Evolutionary conservation across 371 early-diverging fungal genomes (phyloP), one percentile per base, ranked within the genome.

Genomic region (Mucor lusitanicus): DNA sequence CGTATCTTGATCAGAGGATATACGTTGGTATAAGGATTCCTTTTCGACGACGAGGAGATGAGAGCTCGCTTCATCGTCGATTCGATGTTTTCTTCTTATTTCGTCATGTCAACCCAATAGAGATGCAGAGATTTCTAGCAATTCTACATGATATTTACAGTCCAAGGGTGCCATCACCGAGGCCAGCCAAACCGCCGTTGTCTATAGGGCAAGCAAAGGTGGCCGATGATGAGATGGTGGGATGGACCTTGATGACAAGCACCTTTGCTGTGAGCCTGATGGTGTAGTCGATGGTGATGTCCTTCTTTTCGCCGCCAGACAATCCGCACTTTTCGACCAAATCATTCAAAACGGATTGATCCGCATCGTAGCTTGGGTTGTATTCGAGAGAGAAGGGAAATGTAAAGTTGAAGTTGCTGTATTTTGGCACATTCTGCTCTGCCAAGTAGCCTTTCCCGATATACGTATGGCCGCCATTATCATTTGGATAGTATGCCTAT

Each of bases 301-400:
- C 75, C 19, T 71, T 59, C 21, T 71, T 68, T 3, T 59, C 46
- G 8, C 68, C 63, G 28, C 80, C 80, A 17, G 71, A 67, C 11
- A 79, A 44, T 25, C 86, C 86, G 58, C 88, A 87, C 30, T 77
- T 77, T 13, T 68, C 73, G 7, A 78, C 69, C 58, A 87, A 65
- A 23, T 82, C 84, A 9, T 64, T 71, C 35, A 87, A 39, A 21
- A 87, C 80, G 8, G 78, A 72, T 42, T 75, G 70, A 54, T 82
- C 79, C 3, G 46, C 32, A 30, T 84, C 75, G 0, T 69, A 42
- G 3, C 62, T 44, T 0, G 84, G 73, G 21, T 77, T 64, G 40
- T 87, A 87, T 39, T 68, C 40, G 42, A 86, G 80, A 0, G 69
- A 19, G 56, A 87, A 83, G 13, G 86, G 85, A 64, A 82, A 86